These are phyloP conservation scores for Parafenestella ontariensis DNA, from an alignment of 2,329 filamentous ascomycete genomes.

Conservation along the genomic window DNA sequence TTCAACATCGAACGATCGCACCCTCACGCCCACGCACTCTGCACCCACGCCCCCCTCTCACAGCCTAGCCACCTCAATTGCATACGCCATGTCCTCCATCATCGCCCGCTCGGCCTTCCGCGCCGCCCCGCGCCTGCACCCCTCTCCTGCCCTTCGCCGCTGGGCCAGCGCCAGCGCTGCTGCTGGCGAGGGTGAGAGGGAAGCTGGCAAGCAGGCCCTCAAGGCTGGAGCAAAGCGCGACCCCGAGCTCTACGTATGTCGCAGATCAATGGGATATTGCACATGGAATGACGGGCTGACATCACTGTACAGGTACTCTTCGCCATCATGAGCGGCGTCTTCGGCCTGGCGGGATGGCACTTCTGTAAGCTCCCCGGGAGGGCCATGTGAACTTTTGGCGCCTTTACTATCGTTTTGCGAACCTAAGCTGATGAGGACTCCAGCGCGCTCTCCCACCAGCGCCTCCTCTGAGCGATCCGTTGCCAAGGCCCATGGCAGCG, in stretches of 20 bases:
- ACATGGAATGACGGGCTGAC: slow-evolving; percentile 29
- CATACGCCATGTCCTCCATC: slow-evolving; percentile 55
- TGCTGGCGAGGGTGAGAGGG: slow-evolving; percentile 55
- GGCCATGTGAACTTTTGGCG: slow-evolving; percentile 4
- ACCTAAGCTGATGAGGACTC: slow-evolving; percentile 20
- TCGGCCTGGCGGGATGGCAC: slow-evolving; percentile 89
- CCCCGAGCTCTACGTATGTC: slow-evolving; percentile 75
- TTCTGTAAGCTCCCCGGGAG: slow-evolving; percentile 65
- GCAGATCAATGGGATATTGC: neutral
- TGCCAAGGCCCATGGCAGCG: slow-evolving; percentile 74
- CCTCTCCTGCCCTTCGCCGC: slow-evolving; percentile 42
- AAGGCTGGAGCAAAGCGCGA: slow-evolving; percentile 72
- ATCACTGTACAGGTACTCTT: slow-evolving; percentile 74
- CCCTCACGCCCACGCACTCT: slow-evolving; percentile 10
- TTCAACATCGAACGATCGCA: slow-evolving; percentile 28
- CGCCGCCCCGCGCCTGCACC: slow-evolving; percentile 55
- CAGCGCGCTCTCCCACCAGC: slow-evolving; percentile 84
- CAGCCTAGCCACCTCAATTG: slow-evolving; percentile 26
- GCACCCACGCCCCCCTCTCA: slow-evolving; percentile 23
- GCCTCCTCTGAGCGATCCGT: slow-evolving; percentile 82
- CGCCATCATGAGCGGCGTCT: slow-evolving; percentile 86
- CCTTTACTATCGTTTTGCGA: neutral
- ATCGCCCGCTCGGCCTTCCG: slow-evolving; percentile 55
- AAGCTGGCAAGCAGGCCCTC: slow-evolving; percentile 57
- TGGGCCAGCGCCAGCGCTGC: slow-evolving; percentile 50